These are phyloP conservation scores for Chondrostereum purpureum DNA, from an alignment of 1,284 basidiomycete species.

Conservation along the genomic window DNA sequence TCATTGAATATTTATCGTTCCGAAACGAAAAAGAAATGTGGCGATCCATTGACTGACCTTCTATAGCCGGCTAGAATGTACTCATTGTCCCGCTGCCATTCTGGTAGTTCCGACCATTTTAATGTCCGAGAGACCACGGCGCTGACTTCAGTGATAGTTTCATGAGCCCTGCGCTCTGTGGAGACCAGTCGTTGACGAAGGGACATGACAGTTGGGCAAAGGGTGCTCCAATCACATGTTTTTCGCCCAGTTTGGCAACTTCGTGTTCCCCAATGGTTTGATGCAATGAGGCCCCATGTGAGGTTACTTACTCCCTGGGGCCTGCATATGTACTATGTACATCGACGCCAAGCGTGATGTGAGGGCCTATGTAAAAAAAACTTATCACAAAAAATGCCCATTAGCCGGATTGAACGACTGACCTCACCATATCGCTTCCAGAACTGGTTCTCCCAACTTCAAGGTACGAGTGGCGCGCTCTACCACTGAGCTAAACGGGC, in stretches of 20 bases:
- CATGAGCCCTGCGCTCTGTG: slow-evolving; percentile 3
- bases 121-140: slow-evolving; percentile 29
- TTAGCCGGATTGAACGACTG: slow-evolving; percentile 52
- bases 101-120: slow-evolving; percentile 57
- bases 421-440: slow-evolving; percentile 55
- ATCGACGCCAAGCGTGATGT: too few species aligned
- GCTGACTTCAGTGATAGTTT: background rate
- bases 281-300: too few species aligned
- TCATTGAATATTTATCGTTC: slow-evolving; percentile 8
- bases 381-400: slow-evolving; percentile 35
- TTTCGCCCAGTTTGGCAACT: too few species aligned
- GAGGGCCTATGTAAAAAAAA: too few species aligned
- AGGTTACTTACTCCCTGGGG: too few species aligned
- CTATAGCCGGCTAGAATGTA: slow-evolving; percentile 71
- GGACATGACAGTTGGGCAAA: too few species aligned
- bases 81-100: slow-evolving; percentile 73
- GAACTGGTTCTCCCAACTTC: too few species aligned
- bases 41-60: slow-evolving; percentile 44
- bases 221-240: too few species aligned
- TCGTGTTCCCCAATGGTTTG: too few species aligned
- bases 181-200: background rate
- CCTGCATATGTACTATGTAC: too few species aligned
- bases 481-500: slow-evolving; percentile 57
- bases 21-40: slow-evolving; percentile 6
- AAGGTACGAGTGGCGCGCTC: slow-evolving; percentile 48